phyloP scores from a whole-genome alignment of 2,329 filamentous ascomycete species.

The Claviceps maximensis region DNA sequence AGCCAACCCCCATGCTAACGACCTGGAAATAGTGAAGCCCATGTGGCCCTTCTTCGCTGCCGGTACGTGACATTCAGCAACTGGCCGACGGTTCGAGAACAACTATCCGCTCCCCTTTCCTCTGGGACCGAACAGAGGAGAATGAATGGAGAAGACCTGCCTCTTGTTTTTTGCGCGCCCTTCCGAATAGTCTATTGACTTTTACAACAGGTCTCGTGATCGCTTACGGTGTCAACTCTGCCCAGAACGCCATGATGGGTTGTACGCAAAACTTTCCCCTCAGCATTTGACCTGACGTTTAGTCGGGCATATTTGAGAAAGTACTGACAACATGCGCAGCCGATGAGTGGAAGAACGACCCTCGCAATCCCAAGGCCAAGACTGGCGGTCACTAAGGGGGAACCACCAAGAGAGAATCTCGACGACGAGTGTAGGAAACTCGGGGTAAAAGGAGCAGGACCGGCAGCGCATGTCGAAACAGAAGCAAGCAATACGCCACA shows the following conservation, averaged over 20 bases:
- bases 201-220: slow-evolving; percentile 61
- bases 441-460: neutral
- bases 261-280: slow-evolving; percentile 38
- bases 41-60: slow-evolving; percentile 90
- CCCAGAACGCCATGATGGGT: slow-evolving; percentile 62
- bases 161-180: neutral
- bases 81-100: neutral
- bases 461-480: too few species aligned
- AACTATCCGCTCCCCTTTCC: neutral
- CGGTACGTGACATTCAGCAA: slow-evolving; percentile 48
- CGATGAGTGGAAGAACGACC: slow-evolving; percentile 95
- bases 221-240: slow-evolving; percentile 81
- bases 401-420: too few species aligned
- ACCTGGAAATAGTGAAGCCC: slow-evolving; percentile 55
- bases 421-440: slow-evolving; percentile 4
- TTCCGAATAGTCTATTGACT: neutral
- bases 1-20: slow-evolving; percentile 12
- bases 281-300: neutral
- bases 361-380: slow-evolving; percentile 62
- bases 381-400: slow-evolving; percentile 30
- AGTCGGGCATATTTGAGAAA: neutral
- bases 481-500: neutral
- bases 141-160: neutral
- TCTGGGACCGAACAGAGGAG: neutral
- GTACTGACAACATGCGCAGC: slow-evolving; percentile 36